Evolutionary conservation across 2,329 filamentous ascomycete species (phyloP).

Genomic region (Verruconis gallopava): DNA sequence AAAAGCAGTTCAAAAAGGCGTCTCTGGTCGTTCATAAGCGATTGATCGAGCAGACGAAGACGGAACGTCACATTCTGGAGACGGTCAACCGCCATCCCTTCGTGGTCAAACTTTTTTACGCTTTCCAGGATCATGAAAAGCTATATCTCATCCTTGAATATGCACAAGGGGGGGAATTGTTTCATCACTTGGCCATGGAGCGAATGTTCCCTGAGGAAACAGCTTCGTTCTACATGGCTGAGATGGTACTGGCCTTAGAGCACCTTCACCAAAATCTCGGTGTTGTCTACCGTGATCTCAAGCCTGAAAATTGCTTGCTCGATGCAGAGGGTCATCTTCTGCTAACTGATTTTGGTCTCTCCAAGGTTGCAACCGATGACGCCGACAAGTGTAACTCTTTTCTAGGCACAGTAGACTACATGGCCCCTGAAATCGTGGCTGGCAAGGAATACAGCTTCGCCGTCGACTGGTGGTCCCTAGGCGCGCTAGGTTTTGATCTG

Average conservation of each 20-base stretch:
- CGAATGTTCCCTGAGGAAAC: slow-evolving; percentile 88
- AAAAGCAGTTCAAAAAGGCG: slow-evolving; percentile 98
- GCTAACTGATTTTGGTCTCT: slow-evolving; percentile 91
- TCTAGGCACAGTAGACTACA: slow-evolving; percentile 93
- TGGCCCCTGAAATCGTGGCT: slow-evolving; percentile 89
- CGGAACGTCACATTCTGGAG: slow-evolving; percentile 86
- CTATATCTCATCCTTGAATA: slow-evolving; percentile 96
- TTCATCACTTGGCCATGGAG: slow-evolving; percentile 85
- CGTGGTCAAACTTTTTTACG: slow-evolving; percentile 95
- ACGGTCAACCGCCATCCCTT: slow-evolving; percentile 94
- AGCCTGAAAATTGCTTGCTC: slow-evolving; percentile 93
- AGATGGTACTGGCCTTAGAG: slow-evolving; percentile 88
- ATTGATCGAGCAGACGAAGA: slow-evolving; percentile 93
- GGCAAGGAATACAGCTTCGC: slow-evolving; percentile 84
- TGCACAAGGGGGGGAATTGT: slow-evolving; percentile 90
- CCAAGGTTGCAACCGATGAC: slow-evolving; percentile 76
- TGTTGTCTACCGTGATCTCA: slow-evolving; percentile 91
- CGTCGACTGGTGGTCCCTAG: slow-evolving; percentile 98
- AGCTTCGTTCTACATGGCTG: slow-evolving; percentile 95
- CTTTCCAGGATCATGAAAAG: slow-evolving; percentile 96
- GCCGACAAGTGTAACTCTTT: slow-evolving; percentile 70
- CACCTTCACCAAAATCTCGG: slow-evolving; percentile 87
- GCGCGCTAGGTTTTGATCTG: slow-evolving; percentile 81
- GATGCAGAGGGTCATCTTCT: slow-evolving; percentile 86
- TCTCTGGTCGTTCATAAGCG: slow-evolving; percentile 92